Evolutionary conservation across 2,329 filamentous ascomycete genomes (phyloP), one percentile per base, ranked within the genome.

Genomic region (Trichoderma guizhouense): DNA sequence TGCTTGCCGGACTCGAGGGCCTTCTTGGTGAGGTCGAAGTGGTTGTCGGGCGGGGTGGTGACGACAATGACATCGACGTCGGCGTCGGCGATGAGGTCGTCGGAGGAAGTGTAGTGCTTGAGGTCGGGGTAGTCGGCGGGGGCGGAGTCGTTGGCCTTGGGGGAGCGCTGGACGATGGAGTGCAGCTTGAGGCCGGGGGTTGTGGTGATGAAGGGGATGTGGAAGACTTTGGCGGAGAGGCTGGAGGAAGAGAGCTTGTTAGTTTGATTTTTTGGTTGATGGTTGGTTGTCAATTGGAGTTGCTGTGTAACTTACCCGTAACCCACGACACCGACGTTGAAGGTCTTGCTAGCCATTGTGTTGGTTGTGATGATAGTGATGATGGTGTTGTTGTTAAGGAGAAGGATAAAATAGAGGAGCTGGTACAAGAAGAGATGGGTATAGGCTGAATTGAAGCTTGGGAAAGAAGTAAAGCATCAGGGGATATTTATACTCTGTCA

Each of bases 201-300:
- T 34, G 86, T 86, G 68, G 84, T 83, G 81, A 96, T 87, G 82
- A 94, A 92, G 74, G 93, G 93, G 78, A 95, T 94, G 81, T 96
- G 93, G 83, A 95, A 96, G 82, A 92, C 86, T 79, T 94, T 95
- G 81, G 93, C 93, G 2, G 87, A 89, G 66, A 87, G 78, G 79
- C 87, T 71, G 71, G 12, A 14, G 14, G 24, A 34, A 55, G 14
- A 18, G 28, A 28, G 30, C 9, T 1, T 28, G 51, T 67, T 67
- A 55, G 63, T 14, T 34, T 28, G 73, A 73, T 24, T 74, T 76
- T 28, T 57, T 63, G 71, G 2, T 34, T 34, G 24, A n/a, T 61
- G 24, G 28, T 61, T 47, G 18, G 1, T 26, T 65, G 7, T 18
- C 18, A 47, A 34, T 61, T 65, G 51, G 36, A n/a, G 57, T 7